Percentiles rank a stretch among this genome's conserved stretches.
These are phyloP conservation scores for Euryodendron excelsum DNA, from an alignment of 148 eudicot genomes.

Conservation along the genomic window DNA sequence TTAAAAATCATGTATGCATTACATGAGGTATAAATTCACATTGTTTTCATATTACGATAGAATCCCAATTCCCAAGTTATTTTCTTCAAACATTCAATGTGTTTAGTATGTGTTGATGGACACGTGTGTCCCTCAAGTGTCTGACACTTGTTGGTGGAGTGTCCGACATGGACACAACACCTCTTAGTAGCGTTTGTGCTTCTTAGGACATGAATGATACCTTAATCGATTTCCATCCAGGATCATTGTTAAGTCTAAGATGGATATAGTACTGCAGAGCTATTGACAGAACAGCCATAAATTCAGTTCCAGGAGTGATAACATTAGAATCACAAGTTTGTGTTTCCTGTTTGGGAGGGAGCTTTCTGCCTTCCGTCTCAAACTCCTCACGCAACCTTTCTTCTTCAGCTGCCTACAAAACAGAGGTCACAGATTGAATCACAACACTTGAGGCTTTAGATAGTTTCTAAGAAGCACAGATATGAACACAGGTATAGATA, in stretches of 20 bases:
- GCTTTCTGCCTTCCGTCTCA: constrained; percentile 84
- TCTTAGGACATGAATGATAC: constrained; percentile 50
- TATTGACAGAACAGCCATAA: constrained; percentile 83
- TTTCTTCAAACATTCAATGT: no score
- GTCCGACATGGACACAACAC: no score
- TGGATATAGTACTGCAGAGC: constrained; percentile 94
- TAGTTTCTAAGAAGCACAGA: no score
- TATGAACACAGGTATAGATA: no score
- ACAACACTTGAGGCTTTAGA: neutral
- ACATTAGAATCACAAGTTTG: constrained; percentile 90
- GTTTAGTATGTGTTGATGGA: no score
- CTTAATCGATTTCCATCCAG: constrained; percentile 96
- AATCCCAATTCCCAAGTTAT: no score
- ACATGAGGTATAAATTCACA: no score
- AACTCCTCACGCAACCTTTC: constrained; percentile 74
- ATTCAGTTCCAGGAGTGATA: constrained; percentile 95
- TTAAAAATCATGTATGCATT: no score
- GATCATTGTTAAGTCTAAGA: constrained; percentile 79
- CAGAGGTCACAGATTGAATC: neutral
- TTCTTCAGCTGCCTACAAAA: constrained; percentile 79
- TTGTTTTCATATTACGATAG: no score
- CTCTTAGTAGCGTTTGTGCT: no score
- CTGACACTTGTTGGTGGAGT: no score
- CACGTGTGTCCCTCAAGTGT: no score
- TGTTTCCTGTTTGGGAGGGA: constrained; percentile 67